A percentile compares a stretch with the other conserved stretches of the same genome.
Evolutionary conservation across 2,329 filamentous ascomycete species (phyloP).

Genomic region (Neurospora sp.): DNA sequence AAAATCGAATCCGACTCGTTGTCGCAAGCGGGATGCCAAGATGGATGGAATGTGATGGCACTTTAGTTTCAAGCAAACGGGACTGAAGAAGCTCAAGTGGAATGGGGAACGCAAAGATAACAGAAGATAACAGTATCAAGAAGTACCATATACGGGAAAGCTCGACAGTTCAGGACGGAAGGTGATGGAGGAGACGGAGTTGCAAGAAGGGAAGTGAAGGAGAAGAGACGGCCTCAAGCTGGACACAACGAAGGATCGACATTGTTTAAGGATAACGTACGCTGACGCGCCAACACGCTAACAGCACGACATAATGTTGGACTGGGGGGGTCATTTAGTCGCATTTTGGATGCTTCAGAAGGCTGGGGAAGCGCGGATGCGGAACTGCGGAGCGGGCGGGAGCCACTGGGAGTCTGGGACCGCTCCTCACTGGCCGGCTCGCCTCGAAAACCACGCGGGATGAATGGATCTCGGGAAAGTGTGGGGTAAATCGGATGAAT

Average conservation of each 20-base stretch:
- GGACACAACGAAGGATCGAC: background rate
- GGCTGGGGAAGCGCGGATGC: background rate
- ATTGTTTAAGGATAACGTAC: background rate
- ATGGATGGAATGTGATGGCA: background rate
- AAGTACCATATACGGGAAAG: background rate
- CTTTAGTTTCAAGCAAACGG: background rate
- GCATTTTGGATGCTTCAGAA: background rate
- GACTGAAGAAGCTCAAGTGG: background rate
- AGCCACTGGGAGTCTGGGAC: background rate
- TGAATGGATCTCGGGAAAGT: background rate
- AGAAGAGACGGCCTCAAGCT: background rate
- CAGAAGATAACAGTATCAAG: background rate
- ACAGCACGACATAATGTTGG: background rate
- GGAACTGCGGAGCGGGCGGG: background rate
- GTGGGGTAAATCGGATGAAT: background rate
- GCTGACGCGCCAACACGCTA: background rate
- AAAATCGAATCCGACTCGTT: background rate
- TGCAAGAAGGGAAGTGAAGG: background rate
- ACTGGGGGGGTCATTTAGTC: background rate
- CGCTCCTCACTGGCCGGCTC: background rate
- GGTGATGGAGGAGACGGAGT: background rate
- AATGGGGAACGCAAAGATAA: background rate
- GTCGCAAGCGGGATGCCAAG: background rate
- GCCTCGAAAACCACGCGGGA: background rate
- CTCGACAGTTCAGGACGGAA: background rate